Percentiles rank a stretch among this genome's conserved stretches.
Evolutionary conservation across 1,284 basidiomycete species (phyloP).

Genomic region (Flammula alnicola): DNA sequence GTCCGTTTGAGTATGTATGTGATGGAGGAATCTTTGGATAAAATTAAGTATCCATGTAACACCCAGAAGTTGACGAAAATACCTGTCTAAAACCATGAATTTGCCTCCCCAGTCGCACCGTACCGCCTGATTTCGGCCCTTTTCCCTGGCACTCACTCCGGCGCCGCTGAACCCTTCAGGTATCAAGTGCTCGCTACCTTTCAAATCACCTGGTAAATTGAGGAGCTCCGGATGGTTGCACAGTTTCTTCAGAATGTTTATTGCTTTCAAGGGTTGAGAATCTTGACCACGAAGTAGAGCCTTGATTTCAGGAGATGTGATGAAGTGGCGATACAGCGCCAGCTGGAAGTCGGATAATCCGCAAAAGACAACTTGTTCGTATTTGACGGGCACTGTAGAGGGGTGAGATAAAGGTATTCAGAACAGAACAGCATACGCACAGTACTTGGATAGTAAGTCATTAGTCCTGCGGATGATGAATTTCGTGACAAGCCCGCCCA

Average conservation of each 20-base stretch:
- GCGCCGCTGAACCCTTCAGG: constrained; percentile 82
- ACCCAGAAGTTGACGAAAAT: constrained; percentile 18
- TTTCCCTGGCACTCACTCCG: constrained; percentile 44
- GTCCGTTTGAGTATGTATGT: constrained; percentile 78
- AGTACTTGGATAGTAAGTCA: constrained; percentile 95
- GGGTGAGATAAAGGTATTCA: constrained; percentile 4
- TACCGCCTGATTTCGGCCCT: constrained; percentile 58
- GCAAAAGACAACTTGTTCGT: constrained; percentile 99
- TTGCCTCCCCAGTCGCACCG: constrained; percentile 89
- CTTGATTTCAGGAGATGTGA: constrained; percentile 93
- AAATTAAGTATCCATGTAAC: neutral
- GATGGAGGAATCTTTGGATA: constrained; percentile 77
- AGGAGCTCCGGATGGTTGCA: constrained; percentile 98
- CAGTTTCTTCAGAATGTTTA: constrained; percentile 95
- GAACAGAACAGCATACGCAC: constrained; percentile 52
- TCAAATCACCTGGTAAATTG: constrained; percentile 85
- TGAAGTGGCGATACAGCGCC: constrained; percentile 90
- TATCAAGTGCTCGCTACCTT: constrained; percentile 83
- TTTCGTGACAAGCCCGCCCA: constrained; percentile 89
- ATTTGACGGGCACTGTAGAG: constrained; percentile 91
- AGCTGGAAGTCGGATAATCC: constrained; percentile 88
- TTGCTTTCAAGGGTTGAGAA: constrained; percentile 97
- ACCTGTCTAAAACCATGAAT: constrained; percentile 94
- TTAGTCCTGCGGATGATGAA: constrained; percentile 99
- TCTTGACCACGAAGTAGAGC: constrained; percentile 88